Percentiles rank a stretch among this genome's conserved stretches.
Evolutionary conservation across 177 flowering plant species (phyloP).

Genomic region (Vitis hybrid): DNA sequence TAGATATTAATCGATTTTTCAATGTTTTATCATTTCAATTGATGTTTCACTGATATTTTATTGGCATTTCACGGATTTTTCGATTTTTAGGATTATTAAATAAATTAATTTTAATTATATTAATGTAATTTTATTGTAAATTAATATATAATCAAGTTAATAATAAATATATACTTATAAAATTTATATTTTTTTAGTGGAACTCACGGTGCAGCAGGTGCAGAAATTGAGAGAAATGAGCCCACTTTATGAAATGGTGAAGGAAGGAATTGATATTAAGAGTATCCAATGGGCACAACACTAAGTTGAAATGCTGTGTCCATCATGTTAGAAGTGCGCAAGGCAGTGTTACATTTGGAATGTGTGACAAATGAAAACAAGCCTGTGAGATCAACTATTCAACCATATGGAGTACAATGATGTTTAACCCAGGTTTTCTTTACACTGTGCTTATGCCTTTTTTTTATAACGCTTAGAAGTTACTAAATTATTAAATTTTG

Average conservation of each 20-base stretch:
- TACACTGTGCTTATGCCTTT: not conserved
- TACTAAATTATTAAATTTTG: no score
- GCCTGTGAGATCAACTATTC: not conserved
- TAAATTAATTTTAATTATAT: no score
- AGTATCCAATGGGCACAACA: constrained; percentile 92
- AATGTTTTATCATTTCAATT: no score
- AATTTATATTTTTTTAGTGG: constrained; percentile 19
- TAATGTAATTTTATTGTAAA: no score
- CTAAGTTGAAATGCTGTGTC: constrained; percentile 70
- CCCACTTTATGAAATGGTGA: constrained; percentile 96
- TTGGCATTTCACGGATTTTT: no score
- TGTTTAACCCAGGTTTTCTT: constrained; percentile 1
- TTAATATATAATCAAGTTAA: no score
- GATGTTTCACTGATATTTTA: no score
- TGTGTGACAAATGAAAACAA: not conserved
- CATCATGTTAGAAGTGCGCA: constrained; percentile 46
- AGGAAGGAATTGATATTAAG: constrained; percentile 92
- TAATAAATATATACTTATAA: no score
- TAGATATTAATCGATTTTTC: no score
- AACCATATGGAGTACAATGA: not conserved
- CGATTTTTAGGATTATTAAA: no score
- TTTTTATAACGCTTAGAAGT: no score
- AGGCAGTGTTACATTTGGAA: not conserved
- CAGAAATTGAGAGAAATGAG: constrained; percentile 96
- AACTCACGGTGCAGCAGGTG: constrained; percentile 86